Conservation (phyloP, 495 filamentous ascomycete genomes). For the Aspergillus avenaceus region DNA sequence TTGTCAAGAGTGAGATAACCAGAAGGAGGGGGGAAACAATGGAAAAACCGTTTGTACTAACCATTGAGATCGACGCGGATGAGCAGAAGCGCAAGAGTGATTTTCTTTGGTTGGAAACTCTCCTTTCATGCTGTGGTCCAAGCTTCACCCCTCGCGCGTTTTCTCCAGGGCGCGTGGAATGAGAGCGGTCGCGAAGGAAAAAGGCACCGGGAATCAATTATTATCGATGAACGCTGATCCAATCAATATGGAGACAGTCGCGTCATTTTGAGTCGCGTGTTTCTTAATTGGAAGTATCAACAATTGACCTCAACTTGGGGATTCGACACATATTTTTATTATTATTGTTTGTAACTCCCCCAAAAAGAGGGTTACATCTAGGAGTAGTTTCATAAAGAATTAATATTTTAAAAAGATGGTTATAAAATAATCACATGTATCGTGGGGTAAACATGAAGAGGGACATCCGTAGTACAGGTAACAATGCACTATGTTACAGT, state of each 20-base stretch:
- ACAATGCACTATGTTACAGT: background rate
- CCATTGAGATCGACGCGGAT: conserved; percentile 3
- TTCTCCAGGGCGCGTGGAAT: conserved; percentile 20
- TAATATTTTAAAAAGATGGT: too few species aligned
- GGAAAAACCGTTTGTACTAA: conserved; percentile 2
- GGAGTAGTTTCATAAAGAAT: too few species aligned
- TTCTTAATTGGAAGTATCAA: background rate
- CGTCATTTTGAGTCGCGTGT: conserved; percentile 8
- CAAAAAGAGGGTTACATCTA: too few species aligned
- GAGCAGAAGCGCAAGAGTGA: background rate
- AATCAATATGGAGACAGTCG: conserved; percentile 18
- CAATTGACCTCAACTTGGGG: too few species aligned
- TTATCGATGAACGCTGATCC: conserved; percentile 12
- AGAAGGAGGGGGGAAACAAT: background rate
- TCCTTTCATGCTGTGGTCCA: conserved; percentile 13
- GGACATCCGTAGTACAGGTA: conserved; percentile 2
- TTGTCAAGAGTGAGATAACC: background rate
- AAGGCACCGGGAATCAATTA: conserved; percentile 5
- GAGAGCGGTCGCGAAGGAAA: conserved; percentile 17
- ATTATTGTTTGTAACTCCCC: too few species aligned
- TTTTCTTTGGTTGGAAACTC: conserved; percentile 9
- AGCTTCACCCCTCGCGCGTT: conserved; percentile 12
- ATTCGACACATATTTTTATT: too few species aligned
- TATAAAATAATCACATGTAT: background rate
- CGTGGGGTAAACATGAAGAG: conserved; percentile 1